These are phyloP conservation scores for Sarocladium oryzae DNA, from an alignment of 2,329 filamentous ascomycete genomes.

Conservation along the genomic window DNA sequence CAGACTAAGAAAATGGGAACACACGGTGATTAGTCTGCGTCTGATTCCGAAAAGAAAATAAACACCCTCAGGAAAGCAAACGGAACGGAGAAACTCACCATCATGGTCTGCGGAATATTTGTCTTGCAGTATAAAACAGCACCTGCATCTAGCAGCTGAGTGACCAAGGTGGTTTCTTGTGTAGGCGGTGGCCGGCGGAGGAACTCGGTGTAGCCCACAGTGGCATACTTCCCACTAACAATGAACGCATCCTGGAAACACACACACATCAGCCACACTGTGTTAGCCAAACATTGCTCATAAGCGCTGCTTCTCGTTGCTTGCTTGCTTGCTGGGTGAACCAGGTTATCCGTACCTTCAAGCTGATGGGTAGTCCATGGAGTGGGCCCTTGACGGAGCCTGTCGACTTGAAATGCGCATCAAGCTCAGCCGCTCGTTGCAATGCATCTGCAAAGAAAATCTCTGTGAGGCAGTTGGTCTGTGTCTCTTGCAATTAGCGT, in stretches of 20 bases:
- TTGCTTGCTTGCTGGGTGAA: no score
- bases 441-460: conserved; percentile 45
- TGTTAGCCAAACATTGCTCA: no score
- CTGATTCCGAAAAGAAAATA: conserved; percentile 25
- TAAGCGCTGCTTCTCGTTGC: no score
- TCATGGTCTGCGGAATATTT: conserved; percentile 55
- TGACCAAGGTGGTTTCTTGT: conserved; percentile 49
- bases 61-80: not conserved
- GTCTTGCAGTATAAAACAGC: conserved; percentile 64
- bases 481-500: no score
- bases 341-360: conserved; percentile 19
- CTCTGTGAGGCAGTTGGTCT: conserved; percentile 36
- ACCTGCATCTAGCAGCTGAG: conserved; percentile 47
- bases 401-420: conserved; percentile 30
- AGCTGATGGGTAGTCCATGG: conserved; percentile 50
- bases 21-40: conserved; percentile 34
- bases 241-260: conserved; percentile 52
- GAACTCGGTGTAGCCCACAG: conserved; percentile 49
- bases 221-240: conserved; percentile 43
- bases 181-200: conserved; percentile 47
- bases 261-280: conserved; percentile 8
- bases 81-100: conserved; percentile 12
- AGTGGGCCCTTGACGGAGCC: conserved; percentile 47
- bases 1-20: not conserved
- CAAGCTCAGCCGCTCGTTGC: conserved; percentile 34